Evolutionary conservation across 2,329 filamentous ascomycete species (phyloP).

Genomic region (Pestalotiopsis sp.): DNA sequence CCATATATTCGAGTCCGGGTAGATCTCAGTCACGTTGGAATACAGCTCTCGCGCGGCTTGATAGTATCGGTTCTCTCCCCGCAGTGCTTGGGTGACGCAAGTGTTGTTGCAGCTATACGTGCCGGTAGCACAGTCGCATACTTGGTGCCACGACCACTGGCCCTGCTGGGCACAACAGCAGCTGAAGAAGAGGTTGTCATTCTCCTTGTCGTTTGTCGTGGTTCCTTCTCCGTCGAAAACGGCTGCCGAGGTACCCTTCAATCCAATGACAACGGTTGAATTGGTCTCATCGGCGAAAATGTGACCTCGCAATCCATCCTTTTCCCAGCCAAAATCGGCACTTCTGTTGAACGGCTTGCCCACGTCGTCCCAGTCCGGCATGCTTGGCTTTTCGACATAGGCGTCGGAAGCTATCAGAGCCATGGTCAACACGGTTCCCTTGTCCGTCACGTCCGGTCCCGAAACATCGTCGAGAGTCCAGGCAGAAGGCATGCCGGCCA

Average conservation of each 20-base stretch:
- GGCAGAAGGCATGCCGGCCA: conserved; percentile 69
- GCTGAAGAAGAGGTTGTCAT: conserved; percentile 97
- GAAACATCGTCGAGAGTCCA: conserved; percentile 82
- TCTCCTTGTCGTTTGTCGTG: conserved; percentile 95
- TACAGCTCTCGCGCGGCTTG: conserved; percentile 86
- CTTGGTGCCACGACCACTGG: conserved; percentile 85
- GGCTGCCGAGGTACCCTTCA: conserved; percentile 89
- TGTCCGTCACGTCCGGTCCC: conserved; percentile 83
- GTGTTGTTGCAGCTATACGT: conserved; percentile 93
- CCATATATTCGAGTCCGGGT: conserved; percentile 85
- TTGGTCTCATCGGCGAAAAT: conserved; percentile 88
- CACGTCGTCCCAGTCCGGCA: conserved; percentile 82
- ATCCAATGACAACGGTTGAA: conserved; percentile 82
- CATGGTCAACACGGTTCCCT: conserved; percentile 78
- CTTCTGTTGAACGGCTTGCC: conserved; percentile 81
- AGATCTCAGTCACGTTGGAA: conserved; percentile 86
- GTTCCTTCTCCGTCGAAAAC: conserved; percentile 97
- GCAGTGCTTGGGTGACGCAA: conserved; percentile 75
- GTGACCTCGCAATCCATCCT: conserved; percentile 86
- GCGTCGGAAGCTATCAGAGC: conserved; percentile 89
- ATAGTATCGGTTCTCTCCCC: conserved; percentile 88
- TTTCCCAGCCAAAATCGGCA: conserved; percentile 89
- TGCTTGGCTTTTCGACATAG: conserved; percentile 73
- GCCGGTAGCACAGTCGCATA: conserved; percentile 87
- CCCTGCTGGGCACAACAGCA: conserved; percentile 96